A percentile compares a stretch with the other conserved stretches of the same genome.
phyloP scores from a whole-genome alignment of 2,329 filamentous ascomycete genomes.

The Cladosporium cucumerinum region DNA sequence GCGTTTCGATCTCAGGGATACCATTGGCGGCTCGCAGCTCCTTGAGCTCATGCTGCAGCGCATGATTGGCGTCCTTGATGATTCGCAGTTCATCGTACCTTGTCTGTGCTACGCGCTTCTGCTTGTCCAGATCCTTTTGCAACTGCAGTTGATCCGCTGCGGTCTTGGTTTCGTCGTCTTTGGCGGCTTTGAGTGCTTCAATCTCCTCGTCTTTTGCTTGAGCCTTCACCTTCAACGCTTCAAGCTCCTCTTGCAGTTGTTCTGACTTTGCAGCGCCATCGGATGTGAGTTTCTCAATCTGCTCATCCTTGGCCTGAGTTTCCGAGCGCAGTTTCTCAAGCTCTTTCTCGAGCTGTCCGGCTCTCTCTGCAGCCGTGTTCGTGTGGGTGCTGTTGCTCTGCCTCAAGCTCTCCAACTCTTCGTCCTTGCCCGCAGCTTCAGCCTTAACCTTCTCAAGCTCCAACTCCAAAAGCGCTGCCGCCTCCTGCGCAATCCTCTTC shows the following conservation, averaged over 20 bases:
- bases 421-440: slow-evolving; percentile 17
- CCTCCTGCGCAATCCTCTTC: slow-evolving; percentile 25
- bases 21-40: slow-evolving; percentile 17
- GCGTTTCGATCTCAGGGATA: slow-evolving; percentile 11
- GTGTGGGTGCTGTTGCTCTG: slow-evolving; percentile 8
- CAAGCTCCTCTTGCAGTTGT: background rate
- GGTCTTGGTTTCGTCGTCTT: background rate
- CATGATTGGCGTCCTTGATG: slow-evolving; percentile 15
- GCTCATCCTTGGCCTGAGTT: slow-evolving; percentile 14
- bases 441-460: slow-evolving; percentile 27
- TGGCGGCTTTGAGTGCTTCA: slow-evolving; percentile 2
- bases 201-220: slow-evolving; percentile 15
- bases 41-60: slow-evolving; percentile 17
- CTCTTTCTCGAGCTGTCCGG: background rate
- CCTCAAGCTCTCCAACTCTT: slow-evolving; percentile 8
- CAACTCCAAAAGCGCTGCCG: slow-evolving; percentile 18
- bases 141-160: slow-evolving; percentile 13
- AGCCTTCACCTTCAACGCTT: slow-evolving; percentile 23
- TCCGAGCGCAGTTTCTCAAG: slow-evolving; percentile 23
- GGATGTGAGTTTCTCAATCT: slow-evolving; percentile 4
- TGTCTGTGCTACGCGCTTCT: slow-evolving; percentile 12
- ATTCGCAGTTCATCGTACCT: slow-evolving; percentile 15
- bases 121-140: slow-evolving; percentile 13
- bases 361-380: slow-evolving; percentile 2
- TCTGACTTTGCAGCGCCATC: background rate